Evolutionary conservation across 352 stramenopile genomes (phyloP).

Genomic region (Globisporangium orthogonon): DNA sequence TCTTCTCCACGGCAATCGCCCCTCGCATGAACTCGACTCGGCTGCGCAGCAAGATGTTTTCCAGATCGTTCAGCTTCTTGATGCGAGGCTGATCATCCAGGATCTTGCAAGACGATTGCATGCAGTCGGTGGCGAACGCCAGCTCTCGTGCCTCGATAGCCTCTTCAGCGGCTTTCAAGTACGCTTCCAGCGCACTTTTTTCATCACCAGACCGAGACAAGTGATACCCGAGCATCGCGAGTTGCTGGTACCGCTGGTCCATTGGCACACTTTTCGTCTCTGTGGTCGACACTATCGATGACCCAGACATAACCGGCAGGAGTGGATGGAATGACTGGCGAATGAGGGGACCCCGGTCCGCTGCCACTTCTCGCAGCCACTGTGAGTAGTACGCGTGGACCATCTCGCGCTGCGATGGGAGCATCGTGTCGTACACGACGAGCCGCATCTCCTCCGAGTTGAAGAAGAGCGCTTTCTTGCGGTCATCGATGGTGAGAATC

Average conservation of each 20-base stretch:
- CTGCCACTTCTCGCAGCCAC: slow-evolving; percentile 35
- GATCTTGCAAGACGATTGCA: slow-evolving; percentile 69
- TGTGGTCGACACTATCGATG: not conserved
- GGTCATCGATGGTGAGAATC: slow-evolving; percentile 41
- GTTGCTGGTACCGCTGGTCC: slow-evolving; percentile 35
- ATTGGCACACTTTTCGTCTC: not conserved
- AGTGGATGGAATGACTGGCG: not conserved
- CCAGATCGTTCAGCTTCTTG: slow-evolving; percentile 45
- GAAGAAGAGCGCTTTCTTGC: slow-evolving; percentile 59
- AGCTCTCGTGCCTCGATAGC: slow-evolving; percentile 51
- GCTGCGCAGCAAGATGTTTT: slow-evolving; percentile 50
- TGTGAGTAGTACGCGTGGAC: slow-evolving; percentile 59
- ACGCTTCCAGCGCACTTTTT: slow-evolving; percentile 49
- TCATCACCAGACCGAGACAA: slow-evolving; percentile 46
- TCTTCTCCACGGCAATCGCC: slow-evolving; percentile 62
- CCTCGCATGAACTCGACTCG: slow-evolving; percentile 74
- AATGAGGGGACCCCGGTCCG: not conserved
- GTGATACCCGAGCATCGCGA: slow-evolving; percentile 61
- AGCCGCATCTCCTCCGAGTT: slow-evolving; percentile 60
- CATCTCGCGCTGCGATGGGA: slow-evolving; percentile 55
- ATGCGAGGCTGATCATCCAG: slow-evolving; percentile 34
- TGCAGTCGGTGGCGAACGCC: slow-evolving; percentile 63
- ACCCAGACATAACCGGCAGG: not conserved
- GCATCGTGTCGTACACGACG: slow-evolving; percentile 57
- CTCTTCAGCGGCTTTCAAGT: slow-evolving; percentile 50